phyloP scores from a whole-genome alignment of 768 basidiomycete genomes.

The Gyrodon lividus region DNA sequence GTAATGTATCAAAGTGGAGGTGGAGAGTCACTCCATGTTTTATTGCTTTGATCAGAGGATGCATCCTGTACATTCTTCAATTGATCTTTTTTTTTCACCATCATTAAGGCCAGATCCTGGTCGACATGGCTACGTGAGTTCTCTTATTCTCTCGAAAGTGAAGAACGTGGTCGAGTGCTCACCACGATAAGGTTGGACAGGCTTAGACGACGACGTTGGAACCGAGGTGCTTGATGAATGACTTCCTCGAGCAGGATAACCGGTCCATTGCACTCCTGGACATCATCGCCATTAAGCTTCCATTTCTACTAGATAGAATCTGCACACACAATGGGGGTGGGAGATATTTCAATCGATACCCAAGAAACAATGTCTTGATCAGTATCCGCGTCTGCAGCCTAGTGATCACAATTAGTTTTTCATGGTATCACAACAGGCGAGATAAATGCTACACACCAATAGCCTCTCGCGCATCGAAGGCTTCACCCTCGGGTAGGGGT shows the following conservation, averaged over 20 bases:
- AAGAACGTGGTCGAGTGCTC: background rate
- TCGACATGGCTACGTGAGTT: background rate
- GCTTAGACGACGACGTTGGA: background rate
- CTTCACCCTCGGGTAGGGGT: conserved; percentile 10
- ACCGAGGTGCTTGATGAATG: background rate
- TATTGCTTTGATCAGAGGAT: no score
- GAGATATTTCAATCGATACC: no score
- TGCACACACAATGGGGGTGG: background rate
- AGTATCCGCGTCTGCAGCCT: background rate
- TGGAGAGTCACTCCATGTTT: no score
- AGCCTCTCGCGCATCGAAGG: conserved; percentile 5
- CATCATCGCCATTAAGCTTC: background rate
- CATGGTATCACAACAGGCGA: background rate
- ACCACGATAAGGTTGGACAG: background rate
- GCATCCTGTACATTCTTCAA: no score
- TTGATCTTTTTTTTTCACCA: no score
- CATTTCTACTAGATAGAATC: background rate
- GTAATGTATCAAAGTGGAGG: no score
- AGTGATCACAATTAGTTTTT: background rate
- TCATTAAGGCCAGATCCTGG: background rate
- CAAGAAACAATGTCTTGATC: background rate
- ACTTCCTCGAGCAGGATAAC: background rate
- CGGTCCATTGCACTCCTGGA: background rate
- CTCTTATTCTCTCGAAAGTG: background rate
- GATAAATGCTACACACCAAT: conserved; percentile 1